Evolutionary conservation across 768 basidiomycete genomes (phyloP), one percentile per base, ranked within the genome.

Genomic region (Botryobasidium botryosum): DNA sequence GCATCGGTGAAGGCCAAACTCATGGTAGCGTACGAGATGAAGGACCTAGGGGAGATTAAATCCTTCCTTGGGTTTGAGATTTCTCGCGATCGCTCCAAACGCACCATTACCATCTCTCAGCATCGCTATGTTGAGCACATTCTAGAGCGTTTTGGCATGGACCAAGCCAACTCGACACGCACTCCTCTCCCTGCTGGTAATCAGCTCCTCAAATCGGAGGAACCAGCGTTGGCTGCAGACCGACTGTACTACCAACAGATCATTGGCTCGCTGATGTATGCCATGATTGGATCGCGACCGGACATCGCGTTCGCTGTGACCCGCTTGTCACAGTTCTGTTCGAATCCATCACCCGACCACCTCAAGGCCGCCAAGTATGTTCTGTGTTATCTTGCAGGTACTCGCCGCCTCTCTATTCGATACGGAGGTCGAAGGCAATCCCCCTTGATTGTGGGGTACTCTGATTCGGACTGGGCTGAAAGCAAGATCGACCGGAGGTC

Each of bases 311-410:
- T 13, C 23, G 29, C n/a, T 35, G 29, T 25, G 13, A 43, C 15
- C 26, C 12, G 13, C 15, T 15, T 25, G n/a, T n/a, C 48, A 10
- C 51, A 42, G 7, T 47, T 45, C 50, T 15, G 17, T 25, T 40
- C n/a, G 32, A 47, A 43, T 40, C 51, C n/a, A 53, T 59, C 51
- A 29, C n/a, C n/a, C n/a, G n/a, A n/a, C 29, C 3, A 51, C 49
- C 31, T 48, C 38, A 64, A 52, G 56, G 20, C 61, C 4, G 57
- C 61, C 21, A 62, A 64, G 40, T 59, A 59, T 35, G 35, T 48
- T 4, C 23, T 47, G 20, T 12, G n/a, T n/a, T n/a, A n/a, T n/a
- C n/a, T n/a, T n/a, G n/a, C n/a, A n/a, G n/a, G n/a, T n/a, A n/a
- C n/a, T n/a, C n/a, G n/a, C n/a, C n/a, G n/a, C n/a, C n/a, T n/a